phyloP scores from a whole-genome alignment of 345 rosid species.

The Gossypium mustelinum region DNA sequence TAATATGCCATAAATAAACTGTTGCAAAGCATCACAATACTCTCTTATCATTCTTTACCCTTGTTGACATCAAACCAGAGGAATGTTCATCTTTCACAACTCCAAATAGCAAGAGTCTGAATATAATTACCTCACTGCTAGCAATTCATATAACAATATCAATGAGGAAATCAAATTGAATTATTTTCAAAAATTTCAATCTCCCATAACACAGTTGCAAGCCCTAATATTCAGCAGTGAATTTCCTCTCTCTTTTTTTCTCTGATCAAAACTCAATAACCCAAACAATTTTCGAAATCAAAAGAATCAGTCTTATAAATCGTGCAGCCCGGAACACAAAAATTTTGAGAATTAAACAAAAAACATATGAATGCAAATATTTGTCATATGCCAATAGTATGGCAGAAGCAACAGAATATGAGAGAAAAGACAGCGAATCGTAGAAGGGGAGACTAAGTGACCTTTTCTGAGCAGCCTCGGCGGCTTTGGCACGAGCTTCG shows the following conservation, averaged over 20 bases:
- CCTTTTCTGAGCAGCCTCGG: slow-evolving; percentile 97
- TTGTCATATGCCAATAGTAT: background rate
- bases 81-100: background rate
- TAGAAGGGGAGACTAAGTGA: slow-evolving; percentile 6
- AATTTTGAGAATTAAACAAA: background rate
- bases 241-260: background rate
- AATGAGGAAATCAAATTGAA: background rate
- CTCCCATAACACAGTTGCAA: background rate
- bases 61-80: background rate
- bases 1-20: background rate
- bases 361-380: background rate
- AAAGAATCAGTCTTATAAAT: background rate
- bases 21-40: background rate
- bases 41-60: background rate
- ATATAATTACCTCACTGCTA: background rate
- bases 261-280: background rate
- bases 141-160: background rate
- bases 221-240: background rate
- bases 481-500: slow-evolving; percentile 94
- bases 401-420: background rate
- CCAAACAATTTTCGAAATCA: background rate
- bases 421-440: slow-evolving; percentile 4
- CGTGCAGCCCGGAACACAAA: background rate
- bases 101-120: background rate
- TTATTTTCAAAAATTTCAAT: background rate